Conservation (phyloP, 2,329 filamentous ascomycete species). For the Davidsoniella neocaledoniae region DNA sequence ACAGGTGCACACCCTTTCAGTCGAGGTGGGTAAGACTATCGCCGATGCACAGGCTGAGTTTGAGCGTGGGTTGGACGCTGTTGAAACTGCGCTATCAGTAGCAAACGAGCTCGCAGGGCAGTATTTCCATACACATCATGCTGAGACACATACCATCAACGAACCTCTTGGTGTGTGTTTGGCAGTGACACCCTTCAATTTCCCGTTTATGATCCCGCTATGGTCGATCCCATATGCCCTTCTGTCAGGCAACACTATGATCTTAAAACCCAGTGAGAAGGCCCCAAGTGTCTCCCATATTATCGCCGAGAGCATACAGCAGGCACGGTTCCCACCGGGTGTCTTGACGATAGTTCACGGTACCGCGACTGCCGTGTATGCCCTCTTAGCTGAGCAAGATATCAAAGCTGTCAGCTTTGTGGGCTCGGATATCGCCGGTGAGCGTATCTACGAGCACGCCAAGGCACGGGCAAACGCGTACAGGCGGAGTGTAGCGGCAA, state of each 20-base stretch:
- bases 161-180: constrained; percentile 33
- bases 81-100: constrained; percentile 14
- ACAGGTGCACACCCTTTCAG: constrained; percentile 5
- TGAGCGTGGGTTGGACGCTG: constrained; percentile 14
- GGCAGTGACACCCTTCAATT: constrained; percentile 42
- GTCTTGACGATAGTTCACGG: constrained; percentile 61
- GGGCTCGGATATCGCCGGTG: constrained; percentile 53
- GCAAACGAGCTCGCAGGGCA: constrained; percentile 12
- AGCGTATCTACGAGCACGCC: constrained; percentile 56
- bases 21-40: constrained; percentile 15
- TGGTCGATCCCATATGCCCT: constrained; percentile 33
- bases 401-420: constrained; percentile 65
- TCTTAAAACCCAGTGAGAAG: constrained; percentile 37
- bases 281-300: constrained; percentile 26
- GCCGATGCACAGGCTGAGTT: constrained; percentile 15
- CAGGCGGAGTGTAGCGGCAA: constrained; percentile 54
- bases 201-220: constrained; percentile 27
- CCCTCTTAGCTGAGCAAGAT: constrained; percentile 47
- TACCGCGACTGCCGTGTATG: constrained; percentile 37
- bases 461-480: constrained; percentile 47
- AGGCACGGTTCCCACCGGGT: constrained; percentile 59
- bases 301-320: constrained; percentile 40
- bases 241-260: constrained; percentile 30
- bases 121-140: background rate
- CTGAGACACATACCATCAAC: constrained; percentile 13